A percentile compares a stretch with the other conserved stretches of the same genome.
Evolutionary conservation across 2,329 filamentous ascomycete species (phyloP).

Genomic region (Fusarium hostae): DNA sequence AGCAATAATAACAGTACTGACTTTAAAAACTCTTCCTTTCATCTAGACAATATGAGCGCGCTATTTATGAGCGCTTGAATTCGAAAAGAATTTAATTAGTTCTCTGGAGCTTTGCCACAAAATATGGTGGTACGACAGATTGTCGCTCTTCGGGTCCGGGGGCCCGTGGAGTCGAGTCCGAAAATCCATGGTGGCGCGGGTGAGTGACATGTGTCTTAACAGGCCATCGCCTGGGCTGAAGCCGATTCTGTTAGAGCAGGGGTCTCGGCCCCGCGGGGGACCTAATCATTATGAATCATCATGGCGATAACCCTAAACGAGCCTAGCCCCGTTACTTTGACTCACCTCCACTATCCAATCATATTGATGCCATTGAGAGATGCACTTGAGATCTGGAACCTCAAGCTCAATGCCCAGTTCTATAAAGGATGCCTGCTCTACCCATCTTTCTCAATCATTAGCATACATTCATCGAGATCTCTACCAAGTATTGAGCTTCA

Average conservation of each 20-base stretch:
- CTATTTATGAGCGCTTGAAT: too few relatives aligned
- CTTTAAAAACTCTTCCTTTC: rapidly evolving
- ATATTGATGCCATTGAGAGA: not conserved
- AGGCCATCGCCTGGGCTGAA: rapidly evolving
- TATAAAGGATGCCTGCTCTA: not conserved
- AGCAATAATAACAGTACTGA: not conserved
- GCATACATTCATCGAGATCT: rapidly evolving
- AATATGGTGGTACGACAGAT: not conserved
- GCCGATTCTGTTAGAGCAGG: rapidly evolving
- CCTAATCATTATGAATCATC: constrained; percentile 27
- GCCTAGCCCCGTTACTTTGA: not conserved
- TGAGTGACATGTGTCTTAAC: not conserved
- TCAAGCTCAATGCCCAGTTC: rapidly evolving
- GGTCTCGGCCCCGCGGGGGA: not conserved
- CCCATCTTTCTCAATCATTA: rapidly evolving
- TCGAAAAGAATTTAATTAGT: not conserved
- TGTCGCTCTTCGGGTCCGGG: constrained; percentile 1
- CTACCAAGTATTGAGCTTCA: rapidly evolving
- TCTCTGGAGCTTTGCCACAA: not conserved
- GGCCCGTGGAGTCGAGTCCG: not conserved
- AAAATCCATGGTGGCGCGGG: not conserved
- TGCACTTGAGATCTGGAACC: not conserved
- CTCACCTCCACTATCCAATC: constrained; percentile 1
- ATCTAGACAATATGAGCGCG: too few relatives aligned
- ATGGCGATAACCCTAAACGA: not conserved